Evolutionary conservation across 495 filamentous ascomycete species (phyloP).

Genomic region (Hamigera avellanea): DNA sequence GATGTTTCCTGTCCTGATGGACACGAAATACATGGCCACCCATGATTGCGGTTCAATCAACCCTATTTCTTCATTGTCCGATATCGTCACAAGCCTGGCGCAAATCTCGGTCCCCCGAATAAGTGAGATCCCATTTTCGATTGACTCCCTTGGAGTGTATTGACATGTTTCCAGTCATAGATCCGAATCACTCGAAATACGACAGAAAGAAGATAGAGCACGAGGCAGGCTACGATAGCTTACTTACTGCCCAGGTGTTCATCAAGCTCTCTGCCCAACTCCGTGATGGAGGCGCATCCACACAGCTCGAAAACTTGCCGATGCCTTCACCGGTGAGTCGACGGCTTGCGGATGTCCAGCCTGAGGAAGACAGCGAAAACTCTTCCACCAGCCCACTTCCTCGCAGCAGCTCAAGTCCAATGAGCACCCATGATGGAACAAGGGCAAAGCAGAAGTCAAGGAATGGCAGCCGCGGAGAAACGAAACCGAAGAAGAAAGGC

Average conservation of each 20-base stretch:
- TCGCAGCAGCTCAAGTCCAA: too few relatives aligned
- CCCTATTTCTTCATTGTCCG: slow-evolving; percentile 36
- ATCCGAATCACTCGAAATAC: slow-evolving; percentile 39
- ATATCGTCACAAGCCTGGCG: slow-evolving; percentile 32
- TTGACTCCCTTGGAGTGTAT: neutral
- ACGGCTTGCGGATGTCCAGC: too few relatives aligned
- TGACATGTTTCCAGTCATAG: slow-evolving; percentile 10
- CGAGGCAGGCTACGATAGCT: slow-evolving; percentile 66
- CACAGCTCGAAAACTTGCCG: neutral
- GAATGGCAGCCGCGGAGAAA: neutral
- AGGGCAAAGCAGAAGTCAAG: neutral
- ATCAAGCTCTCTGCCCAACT: slow-evolving; percentile 48
- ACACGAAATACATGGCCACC: slow-evolving; percentile 69
- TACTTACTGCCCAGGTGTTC: slow-evolving; percentile 54
- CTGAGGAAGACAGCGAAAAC: too few relatives aligned
- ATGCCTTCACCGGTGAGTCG: neutral
- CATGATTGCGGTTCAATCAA: slow-evolving; percentile 40
- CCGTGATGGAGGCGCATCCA: slow-evolving; percentile 11
- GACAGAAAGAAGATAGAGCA: slow-evolving; percentile 32
- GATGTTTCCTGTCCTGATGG: slow-evolving; percentile 58
- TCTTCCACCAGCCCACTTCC: neutral
- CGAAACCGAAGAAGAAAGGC: neutral
- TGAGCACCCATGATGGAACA: neutral
- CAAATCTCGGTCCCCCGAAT: slow-evolving; percentile 30
- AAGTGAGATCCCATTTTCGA: slow-evolving; percentile 19